Base-by-base conservation (phyloP, 73 alveolate genomes). In the Tetrahymena elliotti region DNA sequence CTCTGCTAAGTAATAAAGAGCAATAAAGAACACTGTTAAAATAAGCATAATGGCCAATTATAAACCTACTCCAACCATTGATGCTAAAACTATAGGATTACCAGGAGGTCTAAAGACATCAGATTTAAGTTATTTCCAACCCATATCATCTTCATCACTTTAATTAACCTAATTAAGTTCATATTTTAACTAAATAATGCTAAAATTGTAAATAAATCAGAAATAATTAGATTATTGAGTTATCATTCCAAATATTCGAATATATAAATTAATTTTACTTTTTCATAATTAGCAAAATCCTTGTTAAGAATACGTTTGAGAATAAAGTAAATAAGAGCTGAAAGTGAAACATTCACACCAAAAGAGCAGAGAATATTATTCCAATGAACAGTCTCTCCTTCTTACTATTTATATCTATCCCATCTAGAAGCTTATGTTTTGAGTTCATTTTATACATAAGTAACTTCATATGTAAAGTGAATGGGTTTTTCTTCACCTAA, bases 101-200 rank as follows among this genome's bases (percentile, higher is more conserved):
- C 52, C 93, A 27, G 96, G 96, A 94, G 96, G 95, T 88, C 96
- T 83, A 83, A 94, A 94, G 15, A 94, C 96, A 88, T 94, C 96
- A 1, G 96, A 94, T 83, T 83, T 83, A n/a, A 94, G n/a, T 16
- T 94, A 93, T 36, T 94, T 94, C 96, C 96, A 94, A 36, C 96
- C 96, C 93, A 95, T 52, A 35, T 94, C 96, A 22, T 35, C 95
- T 84, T 94, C 96, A 68, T 68, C 88, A 24, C 22, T 68, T 16
- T 68, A 31, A 31, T 68, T 68, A 24, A 68, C 88, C 88, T 68
- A 22, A 22, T 10, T 47, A 8, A 47, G 20, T 8, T 2, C 13
- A 47, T 38, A 38, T 38, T 7, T n/a, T n/a, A n/a, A 40, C 15
- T 40, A 40, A 40, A 40, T 40, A 40, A 10, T 8, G 15, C 54